Conservation (phyloP, 2,329 filamentous ascomycete species). For the Fonsecaea nubica region DNA sequence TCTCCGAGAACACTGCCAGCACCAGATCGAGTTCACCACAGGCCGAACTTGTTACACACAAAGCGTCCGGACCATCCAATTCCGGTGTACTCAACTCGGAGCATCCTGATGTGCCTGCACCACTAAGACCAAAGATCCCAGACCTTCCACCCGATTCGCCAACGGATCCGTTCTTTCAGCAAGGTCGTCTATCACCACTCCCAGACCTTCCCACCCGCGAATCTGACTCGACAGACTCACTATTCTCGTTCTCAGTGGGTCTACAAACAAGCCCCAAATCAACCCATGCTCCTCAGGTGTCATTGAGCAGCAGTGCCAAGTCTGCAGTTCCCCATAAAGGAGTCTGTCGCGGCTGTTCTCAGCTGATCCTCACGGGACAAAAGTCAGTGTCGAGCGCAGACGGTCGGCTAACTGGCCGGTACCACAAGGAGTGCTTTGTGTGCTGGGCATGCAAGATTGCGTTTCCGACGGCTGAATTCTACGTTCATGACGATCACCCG, state of each 20-base stretch:
- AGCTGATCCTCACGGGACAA: constrained; percentile 70
- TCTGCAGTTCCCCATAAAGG: constrained; percentile 59
- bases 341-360: constrained; percentile 80
- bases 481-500: constrained; percentile 83
- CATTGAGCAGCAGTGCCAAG: constrained; percentile 16
- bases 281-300: constrained; percentile 5
- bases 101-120: constrained; percentile 44
- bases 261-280: constrained; percentile 16
- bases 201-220: constrained; percentile 15
- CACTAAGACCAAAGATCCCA: constrained; percentile 27
- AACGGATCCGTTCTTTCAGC: constrained; percentile 54
- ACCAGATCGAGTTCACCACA: constrained; percentile 69
- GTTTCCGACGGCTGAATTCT: constrained; percentile 88
- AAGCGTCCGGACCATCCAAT: constrained; percentile 34
- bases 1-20: constrained; percentile 42
- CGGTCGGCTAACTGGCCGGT: constrained; percentile 87
- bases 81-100: constrained; percentile 48
- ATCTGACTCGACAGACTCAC: constrained; percentile 22
- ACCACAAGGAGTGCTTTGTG: constrained; percentile 94
- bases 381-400: constrained; percentile 95
- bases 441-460: constrained; percentile 82
- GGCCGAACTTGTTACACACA: constrained; percentile 42
- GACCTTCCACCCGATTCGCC: constrained; percentile 51
- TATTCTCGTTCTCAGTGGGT: constrained; percentile 30
- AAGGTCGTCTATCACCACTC: constrained; percentile 49